Evolutionary conservation across 305 asterid species (phyloP).

Genomic region (Nicotiana rustica): DNA sequence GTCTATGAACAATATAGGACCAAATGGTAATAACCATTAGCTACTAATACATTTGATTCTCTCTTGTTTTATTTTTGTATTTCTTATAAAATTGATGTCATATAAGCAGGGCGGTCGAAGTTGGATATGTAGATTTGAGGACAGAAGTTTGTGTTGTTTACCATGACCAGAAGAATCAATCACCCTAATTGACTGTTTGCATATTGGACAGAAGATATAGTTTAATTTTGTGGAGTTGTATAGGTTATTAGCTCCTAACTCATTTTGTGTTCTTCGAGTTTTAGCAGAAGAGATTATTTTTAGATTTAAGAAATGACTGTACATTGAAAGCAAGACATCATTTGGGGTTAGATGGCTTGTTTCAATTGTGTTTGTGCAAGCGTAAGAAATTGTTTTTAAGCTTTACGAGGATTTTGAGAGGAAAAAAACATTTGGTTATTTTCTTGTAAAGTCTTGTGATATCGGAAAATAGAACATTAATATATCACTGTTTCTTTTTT

Average conservation of each 20-base stretch:
- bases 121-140: conserved; percentile 55
- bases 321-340: conserved; percentile 32
- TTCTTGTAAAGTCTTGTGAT: conserved; percentile 30
- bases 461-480: background rate
- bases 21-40: conserved; percentile 56
- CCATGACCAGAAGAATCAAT: conserved; percentile 41
- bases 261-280: conserved; percentile 70
- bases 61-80: background rate
- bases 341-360: conserved; percentile 23
- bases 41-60: background rate
- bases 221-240: conserved; percentile 54
- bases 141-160: conserved; percentile 36
- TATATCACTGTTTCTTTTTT: background rate
- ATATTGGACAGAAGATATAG: conserved; percentile 42
- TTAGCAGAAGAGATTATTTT: conserved; percentile 77
- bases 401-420: conserved; percentile 9
- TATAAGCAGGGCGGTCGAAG: conserved; percentile 55
- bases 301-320: conserved; percentile 32
- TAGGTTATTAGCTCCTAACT: conserved; percentile 67
- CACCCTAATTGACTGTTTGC: conserved; percentile 44
- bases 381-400: conserved; percentile 20
- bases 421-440: background rate
- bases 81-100: background rate
- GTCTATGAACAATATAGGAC: conserved; percentile 57
- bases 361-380: conserved; percentile 34